Evolutionary conservation across 306 rosid genomes (phyloP), one percentile per base, ranked within the genome.

Genomic region (Malus domestica): DNA sequence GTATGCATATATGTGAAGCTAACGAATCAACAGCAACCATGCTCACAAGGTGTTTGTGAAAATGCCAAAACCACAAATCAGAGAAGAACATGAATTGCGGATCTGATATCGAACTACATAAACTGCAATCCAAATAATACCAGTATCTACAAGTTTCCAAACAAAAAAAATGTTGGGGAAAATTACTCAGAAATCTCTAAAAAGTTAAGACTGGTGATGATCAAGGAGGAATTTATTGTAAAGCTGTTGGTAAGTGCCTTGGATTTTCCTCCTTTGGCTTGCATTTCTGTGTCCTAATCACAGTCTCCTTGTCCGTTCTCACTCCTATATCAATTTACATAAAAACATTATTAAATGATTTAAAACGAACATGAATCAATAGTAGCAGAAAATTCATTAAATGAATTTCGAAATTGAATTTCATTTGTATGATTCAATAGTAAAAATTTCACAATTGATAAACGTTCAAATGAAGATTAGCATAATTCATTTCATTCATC

Each of bases 211-310:
- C 38, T 33, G 38, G 38, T 5, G 38, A 33, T 33, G 38, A 33
- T 33, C 38, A 33, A 33, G 38, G 38, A 33, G 38, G 38, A 33
- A 33, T 33, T 33, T 33, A 5, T 33, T 33, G 38, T 33, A 33
- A 33, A 33, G 38, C 7, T 33, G 38, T 55, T 85, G 81, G 83
- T 95, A 92, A 76, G 91, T 88, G 54, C 90, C 91, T 82, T 54
- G 83, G 49, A 92, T 92, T 68, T 80, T 78, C 81, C 83, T 88
- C 84, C 93, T 88, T 67, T 92, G 97, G 67, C 78, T 84, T 61
- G 89, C 87, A 82, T 88, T 90, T 74, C 97, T 90, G 73, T 85
- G 90, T 80, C 93, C 99, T 63, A 33, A 92, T 90, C 29, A 89
- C 4, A 10, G 57, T 87, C 59, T 84, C 76, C 90, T 90, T 91